Evolutionary conservation across 352 stramenopile species (phyloP).

Genomic region (Phytophthora fragariae): DNA sequence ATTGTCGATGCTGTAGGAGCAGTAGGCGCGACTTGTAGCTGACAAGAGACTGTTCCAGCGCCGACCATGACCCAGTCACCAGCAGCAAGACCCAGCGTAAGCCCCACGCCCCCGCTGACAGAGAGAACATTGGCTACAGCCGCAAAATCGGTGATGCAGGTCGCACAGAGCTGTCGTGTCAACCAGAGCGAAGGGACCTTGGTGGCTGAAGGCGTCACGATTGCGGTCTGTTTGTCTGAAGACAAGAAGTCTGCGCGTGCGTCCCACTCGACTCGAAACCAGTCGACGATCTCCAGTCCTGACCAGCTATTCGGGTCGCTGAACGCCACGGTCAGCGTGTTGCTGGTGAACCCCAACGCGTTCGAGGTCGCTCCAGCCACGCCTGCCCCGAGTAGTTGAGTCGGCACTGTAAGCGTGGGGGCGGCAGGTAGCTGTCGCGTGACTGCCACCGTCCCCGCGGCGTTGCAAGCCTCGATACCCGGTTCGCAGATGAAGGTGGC

Average conservation of each 20-base stretch:
- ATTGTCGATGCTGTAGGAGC: conserved; percentile 42
- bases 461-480: conserved; percentile 84
- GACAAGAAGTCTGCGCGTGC: conserved; percentile 68
- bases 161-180: conserved; percentile 53
- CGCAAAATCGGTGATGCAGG: conserved; percentile 53
- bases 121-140: conserved; percentile 24
- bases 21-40: conserved; percentile 45
- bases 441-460: conserved; percentile 32
- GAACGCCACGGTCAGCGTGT: conserved; percentile 68
- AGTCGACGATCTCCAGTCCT: conserved; percentile 83
- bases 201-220: conserved; percentile 41
- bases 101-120: conserved; percentile 17
- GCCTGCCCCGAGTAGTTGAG: conserved; percentile 48
- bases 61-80: conserved; percentile 66
- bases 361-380: conserved; percentile 46
- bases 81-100: conserved; percentile 21
- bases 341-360: conserved; percentile 69
- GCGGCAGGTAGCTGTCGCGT: conserved; percentile 69
- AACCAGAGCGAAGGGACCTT: conserved; percentile 50
- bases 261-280: conserved; percentile 94
- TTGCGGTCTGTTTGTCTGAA: conserved; percentile 34
- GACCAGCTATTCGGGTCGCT: conserved; percentile 72
- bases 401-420: conserved; percentile 56
- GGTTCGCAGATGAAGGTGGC: conserved; percentile 89
- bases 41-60: conserved; percentile 55